Conservation (phyloP, 108 stramenopile genomes). For the Stephanodiscus minutulus region DNA sequence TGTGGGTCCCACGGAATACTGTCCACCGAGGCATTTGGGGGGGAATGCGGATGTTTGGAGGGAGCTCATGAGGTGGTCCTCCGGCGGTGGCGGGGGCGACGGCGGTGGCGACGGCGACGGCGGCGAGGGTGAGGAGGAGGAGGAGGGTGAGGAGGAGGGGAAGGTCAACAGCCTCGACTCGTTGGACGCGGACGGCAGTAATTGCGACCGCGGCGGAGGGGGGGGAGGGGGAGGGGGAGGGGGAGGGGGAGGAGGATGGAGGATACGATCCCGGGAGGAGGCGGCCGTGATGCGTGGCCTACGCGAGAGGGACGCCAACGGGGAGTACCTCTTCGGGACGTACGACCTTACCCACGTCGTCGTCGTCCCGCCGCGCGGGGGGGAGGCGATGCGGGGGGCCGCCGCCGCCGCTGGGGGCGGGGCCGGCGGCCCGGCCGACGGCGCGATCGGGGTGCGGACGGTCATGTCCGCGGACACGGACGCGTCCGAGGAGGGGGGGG, state of each 20-base stretch:
- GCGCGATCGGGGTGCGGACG: no score
- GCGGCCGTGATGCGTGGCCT: background rate
- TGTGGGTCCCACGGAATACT: conserved; percentile 37
- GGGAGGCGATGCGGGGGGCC: background rate
- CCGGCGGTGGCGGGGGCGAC: background rate
- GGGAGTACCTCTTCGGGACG: conserved; percentile 25
- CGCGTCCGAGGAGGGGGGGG: no score
- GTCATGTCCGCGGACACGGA: no score
- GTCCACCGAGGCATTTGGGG: conserved; percentile 48
- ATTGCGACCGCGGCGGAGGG: background rate
- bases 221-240: conserved; percentile 2
- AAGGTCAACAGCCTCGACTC: background rate
- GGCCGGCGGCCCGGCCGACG: no score
- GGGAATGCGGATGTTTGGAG: conserved; percentile 24
- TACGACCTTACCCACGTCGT: conserved; percentile 35
- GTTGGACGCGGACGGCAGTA: background rate
- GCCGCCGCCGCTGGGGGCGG: background rate
- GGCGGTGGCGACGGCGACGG: no score
- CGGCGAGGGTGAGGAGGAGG: no score
- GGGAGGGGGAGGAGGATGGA: conserved; percentile 7
- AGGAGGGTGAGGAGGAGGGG: no score
- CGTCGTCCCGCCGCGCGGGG: background rate
- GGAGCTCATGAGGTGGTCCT: conserved; percentile 17
- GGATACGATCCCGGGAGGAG: background rate
- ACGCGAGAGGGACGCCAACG: conserved; percentile 1